Conservation (phyloP, 208 protist species). For the Trypanosoma brucei region DNA sequence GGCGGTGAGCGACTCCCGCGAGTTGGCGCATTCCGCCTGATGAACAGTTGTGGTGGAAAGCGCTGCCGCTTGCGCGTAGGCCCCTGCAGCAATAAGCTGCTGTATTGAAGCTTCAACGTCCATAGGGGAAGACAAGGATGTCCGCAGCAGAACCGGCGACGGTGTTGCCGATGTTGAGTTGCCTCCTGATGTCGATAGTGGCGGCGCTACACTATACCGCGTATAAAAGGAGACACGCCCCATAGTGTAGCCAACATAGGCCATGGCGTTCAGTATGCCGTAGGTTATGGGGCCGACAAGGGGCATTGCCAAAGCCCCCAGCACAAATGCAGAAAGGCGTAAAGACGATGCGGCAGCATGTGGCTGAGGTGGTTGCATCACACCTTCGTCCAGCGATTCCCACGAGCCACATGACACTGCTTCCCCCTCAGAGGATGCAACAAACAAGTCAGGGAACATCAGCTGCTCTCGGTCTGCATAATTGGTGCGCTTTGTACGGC, state of each 20-base stretch:
- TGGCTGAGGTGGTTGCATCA: neutral
- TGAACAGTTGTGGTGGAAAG: neutral
- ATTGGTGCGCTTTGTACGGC: conserved; percentile 23
- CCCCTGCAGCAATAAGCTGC: conserved; percentile 16
- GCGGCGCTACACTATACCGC: conserved; percentile 30
- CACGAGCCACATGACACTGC: neutral
- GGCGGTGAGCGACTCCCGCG: too few species aligned
- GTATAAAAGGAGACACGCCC: conserved; percentile 48
- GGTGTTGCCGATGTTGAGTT: neutral
- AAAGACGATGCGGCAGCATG: conserved; percentile 7
- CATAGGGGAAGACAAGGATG: neutral
- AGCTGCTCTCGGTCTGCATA: conserved; percentile 22
- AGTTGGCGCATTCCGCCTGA: too few species aligned
- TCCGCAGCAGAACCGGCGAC: too few species aligned
- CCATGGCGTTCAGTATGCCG: conserved; percentile 12
- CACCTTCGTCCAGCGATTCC: neutral
- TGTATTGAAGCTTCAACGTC: neutral
- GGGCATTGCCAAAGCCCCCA: conserved; percentile 13
- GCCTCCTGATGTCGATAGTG: conserved; percentile 6
- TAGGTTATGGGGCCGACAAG: conserved; percentile 17
- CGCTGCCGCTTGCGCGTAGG: conserved; percentile 20
- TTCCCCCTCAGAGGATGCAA: neutral
- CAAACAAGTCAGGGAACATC: neutral
- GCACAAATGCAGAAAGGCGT: neutral
- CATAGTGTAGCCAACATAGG: conserved; percentile 48